Percentiles rank a stretch among this genome's conserved stretches.
These are phyloP conservation scores for Extremus antarcticus DNA, from an alignment of 495 filamentous ascomycete genomes.

Conservation along the genomic window DNA sequence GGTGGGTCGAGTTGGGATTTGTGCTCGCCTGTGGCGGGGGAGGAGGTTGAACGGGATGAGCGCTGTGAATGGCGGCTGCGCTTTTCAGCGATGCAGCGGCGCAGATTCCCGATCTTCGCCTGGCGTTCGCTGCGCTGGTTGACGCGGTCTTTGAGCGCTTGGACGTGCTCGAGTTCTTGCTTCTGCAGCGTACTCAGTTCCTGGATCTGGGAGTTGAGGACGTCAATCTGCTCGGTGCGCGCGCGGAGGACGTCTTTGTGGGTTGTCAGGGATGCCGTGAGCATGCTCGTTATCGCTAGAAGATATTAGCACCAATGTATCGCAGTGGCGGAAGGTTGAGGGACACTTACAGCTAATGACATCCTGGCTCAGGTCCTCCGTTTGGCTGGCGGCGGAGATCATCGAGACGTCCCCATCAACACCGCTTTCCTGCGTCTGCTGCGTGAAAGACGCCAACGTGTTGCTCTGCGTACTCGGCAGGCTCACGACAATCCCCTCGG, in stretches of 20 bases:
- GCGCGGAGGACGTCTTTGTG: slow-evolving; percentile 64
- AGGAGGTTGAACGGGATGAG: background rate
- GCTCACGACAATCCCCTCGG: background rate
- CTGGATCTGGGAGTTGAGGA: slow-evolving; percentile 63
- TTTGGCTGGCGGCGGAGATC: slow-evolving; percentile 21
- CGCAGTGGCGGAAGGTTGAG: background rate
- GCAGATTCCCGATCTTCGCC: slow-evolving; percentile 50
- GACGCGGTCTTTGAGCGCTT: slow-evolving; percentile 50
- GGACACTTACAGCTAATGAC: slow-evolving; percentile 35
- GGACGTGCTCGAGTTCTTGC: slow-evolving; percentile 59
- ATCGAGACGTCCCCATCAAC: slow-evolving; percentile 14
- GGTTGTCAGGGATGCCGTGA: slow-evolving; percentile 59
- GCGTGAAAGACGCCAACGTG: background rate
- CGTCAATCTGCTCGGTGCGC: slow-evolving; percentile 73
- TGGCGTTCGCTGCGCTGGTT: slow-evolving; percentile 49
- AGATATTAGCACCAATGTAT: background rate
- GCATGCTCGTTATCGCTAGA: slow-evolving; percentile 59
- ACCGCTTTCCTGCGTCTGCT: slow-evolving; percentile 29
- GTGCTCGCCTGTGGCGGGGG: slow-evolving; percentile 18
- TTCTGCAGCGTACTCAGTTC: slow-evolving; percentile 67
- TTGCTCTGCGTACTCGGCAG: slow-evolving; percentile 4
- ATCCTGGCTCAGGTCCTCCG: slow-evolving; percentile 36
- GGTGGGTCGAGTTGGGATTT: slow-evolving; percentile 9
- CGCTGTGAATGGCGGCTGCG: slow-evolving; percentile 13
- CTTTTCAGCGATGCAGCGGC: slow-evolving; percentile 42